Evolutionary conservation across 139 green algal species (phyloP), one percentile per base, ranked within the genome.

Genomic region (Eudorina sp.): DNA sequence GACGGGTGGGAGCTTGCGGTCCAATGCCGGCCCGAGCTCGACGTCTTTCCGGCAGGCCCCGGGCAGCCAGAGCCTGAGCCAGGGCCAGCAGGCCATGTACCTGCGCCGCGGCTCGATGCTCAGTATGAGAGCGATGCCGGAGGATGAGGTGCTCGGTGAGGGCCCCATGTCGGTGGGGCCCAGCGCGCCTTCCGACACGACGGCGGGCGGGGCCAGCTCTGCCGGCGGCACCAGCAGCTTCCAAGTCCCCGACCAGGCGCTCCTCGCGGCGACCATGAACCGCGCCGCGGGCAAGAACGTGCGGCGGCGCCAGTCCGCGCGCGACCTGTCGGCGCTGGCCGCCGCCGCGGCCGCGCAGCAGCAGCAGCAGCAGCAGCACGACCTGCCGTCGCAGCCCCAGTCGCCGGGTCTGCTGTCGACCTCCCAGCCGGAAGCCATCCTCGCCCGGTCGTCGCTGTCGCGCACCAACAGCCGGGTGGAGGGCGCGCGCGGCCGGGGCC

Each of bases 221-320:
- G 48, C 48, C 13, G 48, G 48, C 11, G 48, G 13, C 48, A 55
- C 13, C 48, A 55, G 11, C 55, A 66, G 55, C 23, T 19, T 66
- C 13, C 18, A 19, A 8, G 55, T 66, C 23, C 55, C 55, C 8
- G 55, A 66, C 55, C 27, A 13, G 55, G 66, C 66, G 31, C 66
- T 75, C 16, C 31, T 75, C 9, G 66, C 18, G 38, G 66, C 66
- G 34, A 75, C 66, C 34, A 75, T 75, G 66, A 46, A 48, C 36
- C 66, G 66, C 8, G 66, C 66, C 27, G 36, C 66, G 66, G 66
- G 66, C 66, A 75, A 75, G 66, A 75, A 75, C 31, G 38, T 75
- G 9, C 34, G 66, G 8, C 66, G 66, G 66, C 66, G 66, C 36
- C 66, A 75, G 25, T 75, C 66, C 66, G 25, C 66, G 66, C 66